phyloP scores from a whole-genome alignment of 2,329 filamentous ascomycete species.

The Penicillium sp. region DNA sequence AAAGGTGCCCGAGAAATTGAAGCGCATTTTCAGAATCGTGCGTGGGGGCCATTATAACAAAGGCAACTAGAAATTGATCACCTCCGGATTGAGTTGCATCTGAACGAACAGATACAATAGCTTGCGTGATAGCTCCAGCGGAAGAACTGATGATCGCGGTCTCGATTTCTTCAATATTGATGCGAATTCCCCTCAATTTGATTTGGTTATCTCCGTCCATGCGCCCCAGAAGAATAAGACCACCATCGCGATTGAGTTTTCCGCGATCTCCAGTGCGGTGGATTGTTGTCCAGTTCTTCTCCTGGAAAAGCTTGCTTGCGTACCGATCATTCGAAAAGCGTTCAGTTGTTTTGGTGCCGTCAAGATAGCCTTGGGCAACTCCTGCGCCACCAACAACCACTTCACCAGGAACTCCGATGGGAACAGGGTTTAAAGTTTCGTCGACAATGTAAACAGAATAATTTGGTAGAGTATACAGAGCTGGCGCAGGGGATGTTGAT shows the following conservation, averaged over 20 bases:
- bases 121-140: constrained; percentile 16
- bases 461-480: constrained; percentile 37
- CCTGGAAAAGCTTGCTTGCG: constrained; percentile 12
- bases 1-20: constrained; percentile 26
- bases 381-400: constrained; percentile 40
- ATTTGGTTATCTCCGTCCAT: constrained; percentile 33
- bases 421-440: constrained; percentile 37
- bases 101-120: constrained; percentile 17
- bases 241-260: constrained; percentile 23
- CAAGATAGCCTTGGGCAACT: constrained; percentile 20
- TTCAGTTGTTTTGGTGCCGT: constrained; percentile 3
- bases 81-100: background rate
- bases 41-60: constrained; percentile 5
- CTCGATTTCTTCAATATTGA: constrained; percentile 53
- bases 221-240: constrained; percentile 30
- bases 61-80: constrained; percentile 17
- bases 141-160: constrained; percentile 29
- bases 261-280: constrained; percentile 19
- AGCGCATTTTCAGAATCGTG: background rate
- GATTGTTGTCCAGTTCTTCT: constrained; percentile 13
- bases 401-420: constrained; percentile 46
- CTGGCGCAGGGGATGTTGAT: background rate
- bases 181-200: constrained; percentile 36
- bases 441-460: constrained; percentile 47
- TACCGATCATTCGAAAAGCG: constrained; percentile 14